Conservation (phyloP, 805 yeast species). For the Metschnikowia noctiluminum region DNA sequence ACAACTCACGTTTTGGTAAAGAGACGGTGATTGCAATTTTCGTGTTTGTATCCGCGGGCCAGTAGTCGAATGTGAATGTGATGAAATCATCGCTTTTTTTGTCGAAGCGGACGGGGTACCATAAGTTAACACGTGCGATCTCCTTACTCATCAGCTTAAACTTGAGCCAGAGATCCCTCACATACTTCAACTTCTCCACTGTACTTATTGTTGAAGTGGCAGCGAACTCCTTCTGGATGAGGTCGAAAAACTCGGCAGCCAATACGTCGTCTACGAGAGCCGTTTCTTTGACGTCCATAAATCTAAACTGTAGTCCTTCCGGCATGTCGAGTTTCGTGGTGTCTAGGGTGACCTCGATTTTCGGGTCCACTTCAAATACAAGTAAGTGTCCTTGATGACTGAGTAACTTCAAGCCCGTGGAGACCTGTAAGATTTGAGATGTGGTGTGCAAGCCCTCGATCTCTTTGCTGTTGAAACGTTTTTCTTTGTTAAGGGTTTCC, state of each 20-base stretch:
- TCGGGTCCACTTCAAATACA: constrained; percentile 14
- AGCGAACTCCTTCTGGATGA: too few species aligned
- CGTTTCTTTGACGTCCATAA: background rate
- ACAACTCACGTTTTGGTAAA: constrained; percentile 4
- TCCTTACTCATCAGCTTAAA: constrained; percentile 26
- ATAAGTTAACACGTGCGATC: constrained; percentile 27
- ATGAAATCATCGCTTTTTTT: background rate
- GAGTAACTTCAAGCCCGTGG: constrained; percentile 23
- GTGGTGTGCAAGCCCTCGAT: constrained; percentile 15
- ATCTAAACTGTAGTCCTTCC: constrained; percentile 6
- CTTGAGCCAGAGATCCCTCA: constrained; percentile 11
- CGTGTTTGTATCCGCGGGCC: constrained; percentile 1
- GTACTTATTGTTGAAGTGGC: background rate
- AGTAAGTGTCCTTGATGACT: constrained; percentile 1
- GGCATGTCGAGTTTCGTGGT: constrained; percentile 6
- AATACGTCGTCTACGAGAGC: too few species aligned
- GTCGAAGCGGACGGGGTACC: constrained; percentile 24
- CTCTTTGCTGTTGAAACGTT: constrained; percentile 13
- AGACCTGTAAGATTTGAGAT: constrained; percentile 25
- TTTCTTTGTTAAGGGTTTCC: constrained; percentile 9
- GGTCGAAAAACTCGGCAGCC: too few species aligned
- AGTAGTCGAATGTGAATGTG: constrained; percentile 8
- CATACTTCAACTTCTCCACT: constrained; percentile 12
- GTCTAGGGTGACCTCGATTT: constrained; percentile 10
- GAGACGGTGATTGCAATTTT: constrained; percentile 8